Conservation (phyloP, 768 basidiomycete species). For the Suillus clintonianus region DNA sequence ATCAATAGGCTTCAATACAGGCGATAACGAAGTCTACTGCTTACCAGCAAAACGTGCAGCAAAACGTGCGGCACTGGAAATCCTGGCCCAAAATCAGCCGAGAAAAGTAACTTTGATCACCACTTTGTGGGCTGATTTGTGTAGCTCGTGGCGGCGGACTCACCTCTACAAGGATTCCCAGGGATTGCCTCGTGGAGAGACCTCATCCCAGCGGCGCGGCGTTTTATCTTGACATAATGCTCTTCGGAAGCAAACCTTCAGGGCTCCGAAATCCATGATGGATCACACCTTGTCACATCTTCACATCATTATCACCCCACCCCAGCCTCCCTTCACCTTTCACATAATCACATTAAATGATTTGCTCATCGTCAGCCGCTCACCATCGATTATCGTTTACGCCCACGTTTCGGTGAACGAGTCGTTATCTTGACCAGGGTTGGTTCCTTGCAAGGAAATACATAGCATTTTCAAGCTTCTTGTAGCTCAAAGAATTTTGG, state of each 20-base stretch:
- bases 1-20: neutral
- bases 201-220: slow-evolving; percentile 6
- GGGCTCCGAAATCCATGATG: neutral
- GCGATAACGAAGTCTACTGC: neutral
- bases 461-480: neutral
- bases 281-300: neutral
- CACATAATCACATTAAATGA: neutral
- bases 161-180: slow-evolving; percentile 1
- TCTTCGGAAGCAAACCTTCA: neutral
- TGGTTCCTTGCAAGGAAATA: neutral
- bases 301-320: neutral
- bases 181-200: slow-evolving; percentile 1
- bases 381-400: neutral
- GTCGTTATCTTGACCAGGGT: slow-evolving; percentile 1
- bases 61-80: neutral
- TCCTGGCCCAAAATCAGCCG: neutral
- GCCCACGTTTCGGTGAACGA: neutral
- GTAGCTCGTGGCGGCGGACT: neutral
- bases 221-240: slow-evolving; percentile 1
- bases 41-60: neutral
- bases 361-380: neutral
- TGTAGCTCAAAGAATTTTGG: neutral
- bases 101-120: neutral
- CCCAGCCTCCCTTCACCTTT: slow-evolving; percentile 1
- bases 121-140: neutral